Percentiles rank a stretch among this genome's conserved stretches.
phyloP scores from a whole-genome alignment of 1,284 basidiomycete genomes.

The Golubevia pallescens region DNA sequence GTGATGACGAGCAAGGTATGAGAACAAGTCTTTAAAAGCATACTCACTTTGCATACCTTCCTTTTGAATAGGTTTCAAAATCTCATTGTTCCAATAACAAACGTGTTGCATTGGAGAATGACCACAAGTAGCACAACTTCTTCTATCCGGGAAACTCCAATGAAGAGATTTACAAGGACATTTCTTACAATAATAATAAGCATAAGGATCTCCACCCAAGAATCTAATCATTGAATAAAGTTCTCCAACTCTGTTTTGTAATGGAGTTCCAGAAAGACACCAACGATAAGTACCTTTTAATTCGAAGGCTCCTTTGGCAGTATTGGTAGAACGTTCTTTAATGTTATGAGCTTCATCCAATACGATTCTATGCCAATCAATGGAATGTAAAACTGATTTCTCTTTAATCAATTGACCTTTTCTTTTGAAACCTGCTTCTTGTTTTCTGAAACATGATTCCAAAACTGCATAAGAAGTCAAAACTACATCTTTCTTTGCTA shows the following conservation, averaged over 20 bases:
- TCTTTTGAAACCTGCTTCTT: slow-evolving; percentile 87
- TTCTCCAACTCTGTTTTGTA: slow-evolving; percentile 79
- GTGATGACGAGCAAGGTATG: no score
- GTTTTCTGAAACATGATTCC: slow-evolving; percentile 90
- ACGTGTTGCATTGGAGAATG: slow-evolving; percentile 95
- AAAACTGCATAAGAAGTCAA: slow-evolving; percentile 73
- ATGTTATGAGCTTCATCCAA: slow-evolving; percentile 97
- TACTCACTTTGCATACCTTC: slow-evolving; percentile 52
- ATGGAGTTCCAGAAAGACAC: slow-evolving; percentile 97
- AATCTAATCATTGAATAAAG: slow-evolving; percentile 83
- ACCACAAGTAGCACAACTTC: slow-evolving; percentile 85
- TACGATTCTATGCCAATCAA: slow-evolving; percentile 82
- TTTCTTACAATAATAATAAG: slow-evolving; percentile 71
- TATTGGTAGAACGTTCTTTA: slow-evolving; percentile 86
- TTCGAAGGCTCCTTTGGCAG: slow-evolving; percentile 93
- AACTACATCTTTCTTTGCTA: slow-evolving; percentile 85
- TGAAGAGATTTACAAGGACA: slow-evolving; percentile 88
- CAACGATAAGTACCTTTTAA: slow-evolving; percentile 81
- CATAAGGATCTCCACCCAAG: slow-evolving; percentile 42
- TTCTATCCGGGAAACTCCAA: slow-evolving; percentile 85
- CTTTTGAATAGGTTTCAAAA: slow-evolving; percentile 90
- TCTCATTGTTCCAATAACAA: slow-evolving; percentile 83
- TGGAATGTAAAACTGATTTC: slow-evolving; percentile 80
- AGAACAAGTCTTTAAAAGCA: slow-evolving; percentile 54
- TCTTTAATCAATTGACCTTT: slow-evolving; percentile 86